These are phyloP conservation scores for Austroboletus niveus DNA, from an alignment of 1,284 basidiomycete species.

Conservation along the genomic window DNA sequence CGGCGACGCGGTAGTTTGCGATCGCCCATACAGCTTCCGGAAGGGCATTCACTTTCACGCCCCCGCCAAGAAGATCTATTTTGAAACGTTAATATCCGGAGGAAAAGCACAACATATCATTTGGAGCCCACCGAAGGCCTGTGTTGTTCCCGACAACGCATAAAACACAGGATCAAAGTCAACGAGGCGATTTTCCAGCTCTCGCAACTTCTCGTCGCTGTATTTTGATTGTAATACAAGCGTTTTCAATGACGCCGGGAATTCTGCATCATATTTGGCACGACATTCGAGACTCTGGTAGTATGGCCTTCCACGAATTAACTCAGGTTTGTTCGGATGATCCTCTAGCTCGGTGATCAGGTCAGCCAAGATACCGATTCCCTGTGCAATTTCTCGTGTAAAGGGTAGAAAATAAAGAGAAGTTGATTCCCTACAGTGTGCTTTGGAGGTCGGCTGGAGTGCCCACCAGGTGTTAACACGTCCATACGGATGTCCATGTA, in stretches of 20 bases:
- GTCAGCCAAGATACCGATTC: conserved; percentile 55
- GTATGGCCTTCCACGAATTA: conserved; percentile 33
- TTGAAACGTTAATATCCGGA: background rate
- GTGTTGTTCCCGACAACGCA: conserved; percentile 42
- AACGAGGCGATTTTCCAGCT: conserved; percentile 32
- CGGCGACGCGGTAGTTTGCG: conserved; percentile 44
- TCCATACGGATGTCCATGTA: conserved; percentile 55
- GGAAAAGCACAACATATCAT: background rate
- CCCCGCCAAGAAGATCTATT: conserved; percentile 42
- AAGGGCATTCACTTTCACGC: conserved; percentile 48
- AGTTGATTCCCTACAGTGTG: conserved; percentile 44
- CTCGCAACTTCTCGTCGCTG: conserved; percentile 26
- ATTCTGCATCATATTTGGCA: conserved; percentile 22
- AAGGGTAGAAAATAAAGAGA: background rate
- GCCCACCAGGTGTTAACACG: conserved; percentile 61
- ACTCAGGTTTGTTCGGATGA: conserved; percentile 40
- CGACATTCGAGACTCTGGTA: conserved; percentile 26
- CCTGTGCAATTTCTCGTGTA: conserved; percentile 26
- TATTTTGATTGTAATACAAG: conserved; percentile 28
- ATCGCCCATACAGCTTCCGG: conserved; percentile 39
- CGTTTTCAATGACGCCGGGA: conserved; percentile 29
- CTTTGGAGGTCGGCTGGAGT: conserved; percentile 60
- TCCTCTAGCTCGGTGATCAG: conserved; percentile 53
- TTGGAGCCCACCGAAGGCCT: conserved; percentile 41
- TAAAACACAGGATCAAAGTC: conserved; percentile 28